phyloP scores from a whole-genome alignment of 2,329 filamentous ascomycete species.

The Trichoderma atrobrunneum region DNA sequence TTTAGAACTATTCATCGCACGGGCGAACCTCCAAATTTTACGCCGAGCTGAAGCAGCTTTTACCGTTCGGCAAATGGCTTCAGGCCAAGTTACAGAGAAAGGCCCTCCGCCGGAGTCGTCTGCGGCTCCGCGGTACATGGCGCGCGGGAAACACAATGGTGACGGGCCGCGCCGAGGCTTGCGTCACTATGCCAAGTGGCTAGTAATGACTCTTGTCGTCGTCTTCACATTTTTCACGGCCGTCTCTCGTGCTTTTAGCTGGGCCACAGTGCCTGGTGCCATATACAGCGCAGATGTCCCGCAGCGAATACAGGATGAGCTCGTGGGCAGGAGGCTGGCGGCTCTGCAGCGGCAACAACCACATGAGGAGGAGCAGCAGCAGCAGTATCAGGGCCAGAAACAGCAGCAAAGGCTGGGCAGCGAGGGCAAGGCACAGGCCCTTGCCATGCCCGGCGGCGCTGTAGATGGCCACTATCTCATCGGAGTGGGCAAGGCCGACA shows the following conservation, averaged over 20 bases:
- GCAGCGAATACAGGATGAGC: neutral
- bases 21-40: neutral
- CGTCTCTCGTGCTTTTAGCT: conserved; percentile 19
- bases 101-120: neutral
- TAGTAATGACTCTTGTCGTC: conserved; percentile 18
- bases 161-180: conserved; percentile 1
- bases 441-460: neutral
- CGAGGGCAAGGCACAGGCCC: conserved; percentile 6
- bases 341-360: neutral
- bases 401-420: neutral
- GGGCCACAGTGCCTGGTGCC: conserved; percentile 19
- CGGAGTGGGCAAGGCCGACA: conserved; percentile 53
- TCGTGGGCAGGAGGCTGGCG: neutral
- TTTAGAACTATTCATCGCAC: neutral
- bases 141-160: neutral
- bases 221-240: conserved; percentile 20
- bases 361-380: neutral
- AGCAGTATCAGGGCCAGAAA: neutral
- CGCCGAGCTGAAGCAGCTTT: neutral
- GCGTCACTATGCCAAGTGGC: neutral
- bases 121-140: neutral
- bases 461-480: conserved; percentile 41
- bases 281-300: neutral
- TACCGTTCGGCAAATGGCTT: neutral
- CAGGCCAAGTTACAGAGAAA: neutral